Percentiles rank a stretch among this genome's conserved stretches.
These are phyloP conservation scores for Epichloe sp. DNA, from an alignment of 2,329 filamentous ascomycete species.

Conservation along the genomic window DNA sequence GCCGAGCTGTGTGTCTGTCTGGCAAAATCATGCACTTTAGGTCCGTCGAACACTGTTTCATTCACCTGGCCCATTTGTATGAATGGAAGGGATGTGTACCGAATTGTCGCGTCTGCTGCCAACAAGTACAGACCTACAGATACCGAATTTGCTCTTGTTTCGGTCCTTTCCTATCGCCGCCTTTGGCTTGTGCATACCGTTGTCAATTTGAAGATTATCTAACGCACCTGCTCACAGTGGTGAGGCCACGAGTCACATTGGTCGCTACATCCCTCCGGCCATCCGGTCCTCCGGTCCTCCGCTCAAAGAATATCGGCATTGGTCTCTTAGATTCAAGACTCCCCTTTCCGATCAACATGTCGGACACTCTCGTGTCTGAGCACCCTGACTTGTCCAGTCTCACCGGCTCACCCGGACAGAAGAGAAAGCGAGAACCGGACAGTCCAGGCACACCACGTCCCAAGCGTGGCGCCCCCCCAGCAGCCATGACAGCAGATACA, in stretches of 20 bases:
- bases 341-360: slow-evolving; percentile 24
- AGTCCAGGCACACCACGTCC: slow-evolving; percentile 36
- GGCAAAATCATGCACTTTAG: neutral
- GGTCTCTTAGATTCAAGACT: too few species aligned
- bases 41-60: neutral
- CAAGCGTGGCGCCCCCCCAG: slow-evolving; percentile 35
- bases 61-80: neutral
- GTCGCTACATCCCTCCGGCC: neutral
- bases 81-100: neutral
- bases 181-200: neutral
- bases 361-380: slow-evolving; percentile 32
- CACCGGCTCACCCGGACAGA: slow-evolving; percentile 33
- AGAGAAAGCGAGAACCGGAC: slow-evolving; percentile 41
- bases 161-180: neutral
- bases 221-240: neutral
- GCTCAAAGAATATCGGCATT: neutral
- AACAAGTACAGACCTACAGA: neutral
- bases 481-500: slow-evolving; percentile 32
- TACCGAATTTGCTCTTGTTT: neutral
- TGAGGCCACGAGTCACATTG: neutral
- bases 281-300: neutral
- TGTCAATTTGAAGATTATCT: neutral
- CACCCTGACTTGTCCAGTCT: slow-evolving; percentile 33
- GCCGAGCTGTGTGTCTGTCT: neutral
- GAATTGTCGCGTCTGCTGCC: neutral